A percentile compares a stretch with the other conserved stretches of the same genome.
phyloP scores from a whole-genome alignment of 2,329 filamentous ascomycete species.

The Pseudophaeomoniella oleicola region DNA sequence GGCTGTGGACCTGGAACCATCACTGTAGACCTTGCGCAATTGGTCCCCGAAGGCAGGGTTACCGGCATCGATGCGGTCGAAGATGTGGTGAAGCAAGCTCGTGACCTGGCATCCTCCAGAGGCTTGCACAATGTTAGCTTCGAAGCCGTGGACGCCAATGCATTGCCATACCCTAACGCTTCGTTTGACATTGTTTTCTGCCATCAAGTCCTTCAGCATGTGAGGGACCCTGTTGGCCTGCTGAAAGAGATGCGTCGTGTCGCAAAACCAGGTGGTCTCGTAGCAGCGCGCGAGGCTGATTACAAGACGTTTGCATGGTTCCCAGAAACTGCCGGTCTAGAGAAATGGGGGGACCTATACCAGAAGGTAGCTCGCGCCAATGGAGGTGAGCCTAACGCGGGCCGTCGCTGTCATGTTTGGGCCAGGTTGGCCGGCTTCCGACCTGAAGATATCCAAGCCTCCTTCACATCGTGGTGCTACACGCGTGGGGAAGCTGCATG shows the following conservation, averaged over 20 bases:
- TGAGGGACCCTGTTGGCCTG: conserved; percentile 34
- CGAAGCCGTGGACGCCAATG: conserved; percentile 23
- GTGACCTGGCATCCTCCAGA: conserved; percentile 13
- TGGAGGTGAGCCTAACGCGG: conserved; percentile 18
- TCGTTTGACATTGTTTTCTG: conserved; percentile 46
- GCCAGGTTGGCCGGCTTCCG: conserved; percentile 13
- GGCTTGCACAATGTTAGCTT: conserved; percentile 21
- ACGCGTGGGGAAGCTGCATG: background rate
- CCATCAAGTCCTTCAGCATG: conserved; percentile 44
- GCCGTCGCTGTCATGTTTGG: conserved; percentile 13
- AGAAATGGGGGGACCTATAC: conserved; percentile 14
- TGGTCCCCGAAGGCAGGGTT: conserved; percentile 23
- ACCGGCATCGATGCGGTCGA: conserved; percentile 19
- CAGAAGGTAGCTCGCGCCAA: conserved; percentile 14
- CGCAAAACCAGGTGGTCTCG: conserved; percentile 35
- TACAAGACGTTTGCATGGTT: conserved; percentile 16
- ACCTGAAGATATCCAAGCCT: conserved; percentile 8
- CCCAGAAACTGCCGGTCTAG: conserved; percentile 14
- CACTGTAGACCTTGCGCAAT: conserved; percentile 23
- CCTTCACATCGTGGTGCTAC: background rate
- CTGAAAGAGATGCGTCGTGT: conserved; percentile 41
- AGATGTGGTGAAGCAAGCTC: conserved; percentile 17
- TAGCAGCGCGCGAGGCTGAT: conserved; percentile 30
- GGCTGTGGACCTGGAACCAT: conserved; percentile 31
- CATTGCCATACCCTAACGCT: conserved; percentile 27